Evolutionary conservation across 192 early-diverging fungal species (phyloP), one percentile per base, ranked within the genome.

Genomic region (Coemansia sp.): DNA sequence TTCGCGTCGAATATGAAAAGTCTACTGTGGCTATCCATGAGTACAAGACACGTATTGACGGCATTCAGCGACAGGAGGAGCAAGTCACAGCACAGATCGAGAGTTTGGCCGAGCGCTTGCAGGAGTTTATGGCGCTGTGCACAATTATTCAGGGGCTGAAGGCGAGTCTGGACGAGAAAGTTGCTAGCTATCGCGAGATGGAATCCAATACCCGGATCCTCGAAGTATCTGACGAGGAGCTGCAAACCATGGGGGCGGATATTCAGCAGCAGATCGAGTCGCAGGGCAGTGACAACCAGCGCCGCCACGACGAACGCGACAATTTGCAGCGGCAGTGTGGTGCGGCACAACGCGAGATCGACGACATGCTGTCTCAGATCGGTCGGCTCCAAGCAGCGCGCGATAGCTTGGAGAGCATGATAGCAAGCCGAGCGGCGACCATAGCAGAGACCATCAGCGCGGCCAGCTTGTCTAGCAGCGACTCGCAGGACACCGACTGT

Each of bases 161-260:
- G 37, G 68, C 77, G 74, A 76, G 63, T 44, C 62, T 82, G 49
- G 68, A 72, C 10, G 66, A 76, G 33, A 73, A 81, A 53, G 13
- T 26, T 17, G 74, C 80, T 2, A 74, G 80, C 52, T 74, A 87
- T 58, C 73, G 73, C 39, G 80, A 88, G 35, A 76, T 84, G 64
- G 80, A 80, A 50, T 49, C 67, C 4, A 74, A 86, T 33, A 69
- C 82, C 14, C 58, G 67, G n/a, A 30, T 72, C 3, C 62, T 90
- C 11, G 76, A 71, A 2, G 49, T 75, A 62, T 84, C 88, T 2
- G 89, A 91, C 68, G 80, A 85, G 46, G 89, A 91, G 19, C 80
- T 94, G 28, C 58, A 85, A 39, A 68, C 68, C 38, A 80, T 91
- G 84, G 66, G 88, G 8, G 74, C 80, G 6, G 86, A 86, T 2